phyloP scores from a whole-genome alignment of 768 basidiomycete species.

The Suillus subaureus region DNA sequence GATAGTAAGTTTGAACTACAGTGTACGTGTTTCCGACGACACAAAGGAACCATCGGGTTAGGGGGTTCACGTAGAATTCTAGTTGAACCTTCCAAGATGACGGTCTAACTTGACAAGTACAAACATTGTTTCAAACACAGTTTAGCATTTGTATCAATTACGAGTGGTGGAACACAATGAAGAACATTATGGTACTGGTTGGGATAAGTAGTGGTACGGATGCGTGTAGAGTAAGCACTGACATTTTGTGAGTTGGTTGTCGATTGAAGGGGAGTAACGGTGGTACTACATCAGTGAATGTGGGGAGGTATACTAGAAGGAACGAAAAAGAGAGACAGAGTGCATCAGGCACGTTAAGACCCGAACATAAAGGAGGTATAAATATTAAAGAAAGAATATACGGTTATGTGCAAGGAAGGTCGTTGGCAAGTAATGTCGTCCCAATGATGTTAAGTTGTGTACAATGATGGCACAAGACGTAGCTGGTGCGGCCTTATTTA shows the following conservation, averaged over 20 bases:
- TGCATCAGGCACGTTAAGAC: constrained; percentile 10
- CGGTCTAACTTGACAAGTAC: neutral
- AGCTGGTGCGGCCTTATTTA: neutral
- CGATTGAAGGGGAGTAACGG: constrained; percentile 3
- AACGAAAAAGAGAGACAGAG: constrained; percentile 1
- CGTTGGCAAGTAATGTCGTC: constrained; percentile 12
- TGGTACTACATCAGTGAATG: constrained; percentile 21
- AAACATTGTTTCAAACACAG: neutral
- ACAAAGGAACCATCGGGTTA: neutral
- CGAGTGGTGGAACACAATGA: neutral
- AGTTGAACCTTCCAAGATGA: neutral
- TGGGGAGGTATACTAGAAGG: constrained; percentile 1
- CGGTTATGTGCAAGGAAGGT: constrained; percentile 15
- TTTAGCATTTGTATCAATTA: neutral
- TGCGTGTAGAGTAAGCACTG: neutral
- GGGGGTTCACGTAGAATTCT: neutral
- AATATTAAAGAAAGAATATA: constrained; percentile 16
- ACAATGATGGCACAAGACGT: constrained; percentile 21
- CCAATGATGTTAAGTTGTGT: constrained; percentile 11
- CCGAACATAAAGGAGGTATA: constrained; percentile 9
- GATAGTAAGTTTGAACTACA: neutral
- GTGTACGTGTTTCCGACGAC: neutral
- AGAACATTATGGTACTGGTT: neutral
- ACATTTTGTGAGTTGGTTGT: neutral
- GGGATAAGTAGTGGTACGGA: neutral